Conservation (phyloP, 331 rosid genomes). For the Pyrus hybrid region DNA sequence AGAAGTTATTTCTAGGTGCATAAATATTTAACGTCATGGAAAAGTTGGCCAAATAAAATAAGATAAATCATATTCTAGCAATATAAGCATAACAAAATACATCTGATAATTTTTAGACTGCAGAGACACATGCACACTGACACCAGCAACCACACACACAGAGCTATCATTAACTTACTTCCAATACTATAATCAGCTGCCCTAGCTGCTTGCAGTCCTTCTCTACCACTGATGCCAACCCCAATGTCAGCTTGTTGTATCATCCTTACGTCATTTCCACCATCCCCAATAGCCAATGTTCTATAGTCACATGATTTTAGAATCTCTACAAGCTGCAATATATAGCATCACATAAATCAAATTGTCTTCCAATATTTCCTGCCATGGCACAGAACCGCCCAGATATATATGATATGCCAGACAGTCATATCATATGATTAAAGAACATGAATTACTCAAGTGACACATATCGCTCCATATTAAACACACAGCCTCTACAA, state of each 20-base stretch:
- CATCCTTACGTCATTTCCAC: constrained; percentile 97
- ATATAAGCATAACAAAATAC: neutral
- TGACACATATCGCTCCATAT: neutral
- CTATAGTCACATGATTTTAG: constrained; percentile 77
- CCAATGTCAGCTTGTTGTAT: constrained; percentile 96
- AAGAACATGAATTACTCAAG: neutral
- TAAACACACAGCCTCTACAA: neutral
- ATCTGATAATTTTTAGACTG: neutral
- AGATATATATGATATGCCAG: neutral
- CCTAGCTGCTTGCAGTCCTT: constrained; percentile 96
- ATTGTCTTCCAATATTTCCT: neutral
- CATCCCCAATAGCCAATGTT: constrained; percentile 93
- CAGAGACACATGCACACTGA: neutral
- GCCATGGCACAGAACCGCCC: neutral
- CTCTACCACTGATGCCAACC: constrained; percentile 94
- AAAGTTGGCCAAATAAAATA: neutral
- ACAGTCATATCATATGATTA: neutral
- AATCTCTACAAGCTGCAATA: constrained; percentile 82
- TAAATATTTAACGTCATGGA: neutral
- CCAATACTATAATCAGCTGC: constrained; percentile 96
- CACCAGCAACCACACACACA: neutral
- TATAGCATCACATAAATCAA: constrained; percentile 4
- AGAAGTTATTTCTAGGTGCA: no score
- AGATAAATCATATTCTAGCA: neutral
- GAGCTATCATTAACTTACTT: constrained; percentile 40